Evolutionary conservation across 169 alveolate species (phyloP).

Genomic region (Ichthyophthirius multifiliis): DNA sequence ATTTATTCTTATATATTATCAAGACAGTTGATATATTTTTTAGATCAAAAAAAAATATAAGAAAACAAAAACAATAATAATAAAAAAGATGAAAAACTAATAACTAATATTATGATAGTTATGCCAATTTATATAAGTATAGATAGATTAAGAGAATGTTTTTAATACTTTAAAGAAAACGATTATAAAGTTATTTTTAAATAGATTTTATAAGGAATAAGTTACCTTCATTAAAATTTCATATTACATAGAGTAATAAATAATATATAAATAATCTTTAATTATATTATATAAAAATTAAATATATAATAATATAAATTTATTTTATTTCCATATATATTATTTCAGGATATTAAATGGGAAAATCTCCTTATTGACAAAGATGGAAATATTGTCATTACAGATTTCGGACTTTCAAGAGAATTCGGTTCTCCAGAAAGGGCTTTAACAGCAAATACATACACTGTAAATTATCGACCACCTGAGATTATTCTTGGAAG

Average conservation of each 20-base stretch:
- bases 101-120: background rate
- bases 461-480: background rate
- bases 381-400: background rate
- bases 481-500: constrained; percentile 13
- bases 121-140: background rate
- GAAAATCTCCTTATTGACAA: background rate
- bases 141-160: background rate
- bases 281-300: background rate
- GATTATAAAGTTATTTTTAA: background rate
- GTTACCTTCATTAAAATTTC: background rate
- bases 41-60: background rate
- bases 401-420: constrained; percentile 11
- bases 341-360: constrained; percentile 5
- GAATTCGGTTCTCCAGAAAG: constrained; percentile 8
- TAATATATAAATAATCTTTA: background rate
- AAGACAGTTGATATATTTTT: background rate
- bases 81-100: too few relatives aligned
- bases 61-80: background rate
- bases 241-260: constrained; percentile 14
- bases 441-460: background rate
- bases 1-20: background rate
- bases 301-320: background rate
- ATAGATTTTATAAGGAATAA: background rate
- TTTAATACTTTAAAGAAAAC: background rate
- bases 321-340: background rate